These are phyloP conservation scores for Axilococcus clingmanii DNA, from an alignment of 139 green algal species.

Conservation along the genomic window DNA sequence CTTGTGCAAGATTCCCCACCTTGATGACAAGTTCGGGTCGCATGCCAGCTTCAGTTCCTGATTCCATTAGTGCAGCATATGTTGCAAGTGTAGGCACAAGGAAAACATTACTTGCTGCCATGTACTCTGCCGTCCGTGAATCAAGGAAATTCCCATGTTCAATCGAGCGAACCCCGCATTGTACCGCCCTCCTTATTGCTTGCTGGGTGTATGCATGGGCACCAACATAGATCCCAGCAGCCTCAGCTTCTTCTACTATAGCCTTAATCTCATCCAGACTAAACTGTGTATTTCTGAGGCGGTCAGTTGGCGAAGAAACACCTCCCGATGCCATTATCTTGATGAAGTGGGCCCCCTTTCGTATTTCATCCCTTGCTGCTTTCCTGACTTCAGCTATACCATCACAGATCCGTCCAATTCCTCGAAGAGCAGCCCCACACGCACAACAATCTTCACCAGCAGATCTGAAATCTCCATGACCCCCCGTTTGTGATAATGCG, in stretches of 20 bases:
- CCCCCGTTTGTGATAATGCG: conserved; percentile 58
- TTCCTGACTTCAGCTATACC: conserved; percentile 36
- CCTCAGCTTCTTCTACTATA: conserved; percentile 53
- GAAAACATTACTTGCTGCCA: too few relatives aligned
- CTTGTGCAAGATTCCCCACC: too few relatives aligned
- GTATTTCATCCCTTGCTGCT: conserved; percentile 51
- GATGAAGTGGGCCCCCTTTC: conserved; percentile 53
- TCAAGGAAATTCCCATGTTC: conserved; percentile 66
- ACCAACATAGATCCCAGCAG: conserved; percentile 42
- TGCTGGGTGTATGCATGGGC: conserved; percentile 56
- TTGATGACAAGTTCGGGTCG: too few relatives aligned
- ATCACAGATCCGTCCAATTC: conserved; percentile 58
- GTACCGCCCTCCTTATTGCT: conserved; percentile 40
- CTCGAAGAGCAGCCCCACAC: conserved; percentile 33
- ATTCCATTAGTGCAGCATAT: too few relatives aligned
- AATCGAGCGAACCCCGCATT: conserved; percentile 40
- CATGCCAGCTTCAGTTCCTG: too few relatives aligned
- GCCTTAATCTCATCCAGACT: conserved; percentile 41
- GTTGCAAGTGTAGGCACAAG: too few relatives aligned
- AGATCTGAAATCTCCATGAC: conserved; percentile 53
- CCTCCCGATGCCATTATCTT: conserved; percentile 64
- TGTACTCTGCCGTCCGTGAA: too few relatives aligned
- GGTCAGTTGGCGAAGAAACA: conserved; percentile 51
- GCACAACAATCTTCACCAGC: conserved; percentile 38
- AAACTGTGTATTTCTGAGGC: conserved; percentile 51